A percentile compares a stretch with the other conserved stretches of the same genome.
These are phyloP conservation scores for Trypethelium eluteriae DNA, from an alignment of 495 filamentous ascomycete genomes.

Conservation along the genomic window DNA sequence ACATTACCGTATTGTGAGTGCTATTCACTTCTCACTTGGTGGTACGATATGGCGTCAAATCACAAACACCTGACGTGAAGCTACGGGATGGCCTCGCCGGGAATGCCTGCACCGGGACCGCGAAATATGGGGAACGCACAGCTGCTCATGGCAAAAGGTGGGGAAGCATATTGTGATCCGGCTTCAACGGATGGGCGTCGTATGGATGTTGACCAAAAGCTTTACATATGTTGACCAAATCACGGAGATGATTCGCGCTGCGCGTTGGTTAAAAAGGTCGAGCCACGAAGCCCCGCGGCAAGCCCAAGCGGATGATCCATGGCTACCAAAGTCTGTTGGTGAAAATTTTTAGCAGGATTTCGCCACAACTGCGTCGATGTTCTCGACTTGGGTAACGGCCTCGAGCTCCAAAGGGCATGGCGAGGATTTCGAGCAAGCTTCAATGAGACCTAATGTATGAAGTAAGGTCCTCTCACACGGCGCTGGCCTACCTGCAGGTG, in stretches of 20 bases:
- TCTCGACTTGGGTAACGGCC: no score
- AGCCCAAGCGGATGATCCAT: neutral
- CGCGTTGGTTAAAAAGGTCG: neutral
- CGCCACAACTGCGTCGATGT: neutral
- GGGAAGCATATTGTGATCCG: neutral
- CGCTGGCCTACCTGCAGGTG: no score
- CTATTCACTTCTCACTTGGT: neutral
- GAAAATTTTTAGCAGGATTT: neutral
- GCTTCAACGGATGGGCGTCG: neutral
- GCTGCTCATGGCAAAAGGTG: neutral
- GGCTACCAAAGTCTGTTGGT: neutral
- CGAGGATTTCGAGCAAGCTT: no score
- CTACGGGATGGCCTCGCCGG: neutral
- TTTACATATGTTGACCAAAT: constrained; percentile 1
- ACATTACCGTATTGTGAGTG: constrained; percentile 14
- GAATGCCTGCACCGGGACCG: neutral
- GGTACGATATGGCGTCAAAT: constrained; percentile 6
- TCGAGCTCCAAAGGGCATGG: no score
- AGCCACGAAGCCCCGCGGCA: constrained; percentile 4
- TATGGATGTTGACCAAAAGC: neutral
- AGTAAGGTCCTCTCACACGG: no score
- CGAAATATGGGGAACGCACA: neutral
- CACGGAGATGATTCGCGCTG: neutral
- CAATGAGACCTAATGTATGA: no score
- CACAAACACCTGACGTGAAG: constrained; percentile 7